Conservation (phyloP, 1,284 basidiomycete genomes). For the Ceratobasidium sp. region DNA sequence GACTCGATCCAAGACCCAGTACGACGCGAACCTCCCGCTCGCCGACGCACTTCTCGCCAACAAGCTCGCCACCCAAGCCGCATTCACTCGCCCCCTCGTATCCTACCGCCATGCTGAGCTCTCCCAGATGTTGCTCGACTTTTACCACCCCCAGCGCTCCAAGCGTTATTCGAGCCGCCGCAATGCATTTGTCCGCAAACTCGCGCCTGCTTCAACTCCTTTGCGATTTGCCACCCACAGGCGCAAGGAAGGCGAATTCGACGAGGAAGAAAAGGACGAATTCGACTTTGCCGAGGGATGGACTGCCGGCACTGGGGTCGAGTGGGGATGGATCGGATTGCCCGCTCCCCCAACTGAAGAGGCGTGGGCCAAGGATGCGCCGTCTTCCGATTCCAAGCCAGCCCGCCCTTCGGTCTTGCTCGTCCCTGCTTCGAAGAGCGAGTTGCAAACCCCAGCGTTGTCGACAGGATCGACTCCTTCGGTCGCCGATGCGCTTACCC, state of each 20-base stretch:
- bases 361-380: not conserved
- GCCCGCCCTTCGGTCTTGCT: not conserved
- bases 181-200: constrained; percentile 54
- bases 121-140: constrained; percentile 55
- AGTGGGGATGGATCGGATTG: constrained; percentile 48
- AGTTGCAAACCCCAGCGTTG: too few relatives aligned
- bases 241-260: constrained; percentile 43
- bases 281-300: constrained; percentile 51
- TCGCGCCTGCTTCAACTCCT: constrained; percentile 50
- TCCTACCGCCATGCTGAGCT: constrained; percentile 53
- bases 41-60: constrained; percentile 46
- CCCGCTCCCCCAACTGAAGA: constrained; percentile 32
- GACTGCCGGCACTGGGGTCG: constrained; percentile 46
- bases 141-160: constrained; percentile 51
- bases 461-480: too few relatives aligned
- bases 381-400: not conserved
- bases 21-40: constrained; percentile 37
- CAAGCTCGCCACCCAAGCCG: constrained; percentile 46
- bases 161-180: constrained; percentile 52
- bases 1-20: constrained; percentile 33
- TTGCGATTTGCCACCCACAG: constrained; percentile 50
- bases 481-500: too few relatives aligned
- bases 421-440: not conserved
- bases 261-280: constrained; percentile 48
- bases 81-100: constrained; percentile 45